Evolutionary conservation across 2,329 filamentous ascomycete species (phyloP).

Genomic region (Pseudocercospora musae): DNA sequence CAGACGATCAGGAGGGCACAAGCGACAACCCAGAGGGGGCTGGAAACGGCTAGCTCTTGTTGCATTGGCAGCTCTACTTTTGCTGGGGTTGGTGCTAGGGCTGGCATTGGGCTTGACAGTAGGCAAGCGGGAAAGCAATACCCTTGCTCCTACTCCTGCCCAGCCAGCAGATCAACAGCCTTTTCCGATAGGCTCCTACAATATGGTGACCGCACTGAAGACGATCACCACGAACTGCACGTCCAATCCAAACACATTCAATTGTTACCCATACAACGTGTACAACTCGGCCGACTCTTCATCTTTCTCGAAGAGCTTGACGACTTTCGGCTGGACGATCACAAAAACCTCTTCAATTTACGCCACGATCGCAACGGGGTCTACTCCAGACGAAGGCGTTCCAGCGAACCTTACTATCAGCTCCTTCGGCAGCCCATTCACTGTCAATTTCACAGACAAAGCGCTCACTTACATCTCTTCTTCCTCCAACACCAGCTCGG

Average conservation of each 20-base stretch:
- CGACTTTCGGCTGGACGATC: slow-evolving; percentile 63
- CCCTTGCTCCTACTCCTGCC: background rate
- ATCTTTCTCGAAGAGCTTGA: slow-evolving; percentile 37
- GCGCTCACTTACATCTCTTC: slow-evolving; percentile 50
- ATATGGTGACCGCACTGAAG: slow-evolving; percentile 57
- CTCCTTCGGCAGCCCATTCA: slow-evolving; percentile 55
- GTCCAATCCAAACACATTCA: slow-evolving; percentile 57
- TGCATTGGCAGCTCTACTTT: slow-evolving; percentile 37
- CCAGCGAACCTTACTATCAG: slow-evolving; percentile 43
- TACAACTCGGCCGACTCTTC: slow-evolving; percentile 40
- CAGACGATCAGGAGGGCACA: slow-evolving; percentile 18
- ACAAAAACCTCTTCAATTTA: slow-evolving; percentile 39
- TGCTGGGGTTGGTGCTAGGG: slow-evolving; percentile 39
- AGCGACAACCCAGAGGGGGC: slow-evolving; percentile 33
- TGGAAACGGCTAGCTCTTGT: slow-evolving; percentile 41
- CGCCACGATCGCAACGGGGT: slow-evolving; percentile 50
- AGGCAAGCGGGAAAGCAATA: slow-evolving; percentile 20
- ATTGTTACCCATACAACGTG: slow-evolving; percentile 57
- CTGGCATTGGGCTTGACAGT: slow-evolving; percentile 36
- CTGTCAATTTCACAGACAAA: slow-evolving; percentile 54
- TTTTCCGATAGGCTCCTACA: slow-evolving; percentile 63
- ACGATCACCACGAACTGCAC: slow-evolving; percentile 56
- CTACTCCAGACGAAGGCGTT: slow-evolving; percentile 52
- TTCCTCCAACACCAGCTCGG: slow-evolving; percentile 42
- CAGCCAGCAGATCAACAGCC: slow-evolving; percentile 22